Conservation (phyloP, 1,284 basidiomycete species). For the Termitomyces sp. region DNA sequence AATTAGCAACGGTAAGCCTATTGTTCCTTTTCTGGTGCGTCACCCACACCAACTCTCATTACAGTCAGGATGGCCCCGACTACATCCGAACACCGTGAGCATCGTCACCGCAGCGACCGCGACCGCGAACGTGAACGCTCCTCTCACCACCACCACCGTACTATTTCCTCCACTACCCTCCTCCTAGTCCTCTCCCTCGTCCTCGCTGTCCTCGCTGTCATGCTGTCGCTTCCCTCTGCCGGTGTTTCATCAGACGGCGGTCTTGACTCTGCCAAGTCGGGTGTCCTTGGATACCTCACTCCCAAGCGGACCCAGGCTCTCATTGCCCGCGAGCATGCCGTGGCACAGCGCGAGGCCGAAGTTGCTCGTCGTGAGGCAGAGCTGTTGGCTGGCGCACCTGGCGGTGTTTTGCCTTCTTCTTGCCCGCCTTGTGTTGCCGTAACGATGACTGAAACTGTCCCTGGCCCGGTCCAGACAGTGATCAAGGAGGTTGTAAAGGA, state of each 20-base stretch:
- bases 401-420: conserved; percentile 59
- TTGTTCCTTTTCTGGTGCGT: conserved; percentile 5
- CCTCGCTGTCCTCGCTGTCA: conserved; percentile 75
- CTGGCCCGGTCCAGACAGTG: conserved; percentile 64
- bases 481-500: conserved; percentile 82
- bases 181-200: conserved; percentile 78
- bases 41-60: conserved; percentile 15
- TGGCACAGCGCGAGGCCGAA: conserved; percentile 75
- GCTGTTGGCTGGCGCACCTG: conserved; percentile 71
- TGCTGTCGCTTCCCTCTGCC: conserved; percentile 72
- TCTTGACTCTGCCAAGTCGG: conserved; percentile 39
- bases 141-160: conserved; percentile 72
- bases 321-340: conserved; percentile 66
- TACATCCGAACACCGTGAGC: conserved; percentile 71
- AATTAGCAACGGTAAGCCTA: conserved; percentile 34
- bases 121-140: conserved; percentile 46
- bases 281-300: conserved; percentile 65
- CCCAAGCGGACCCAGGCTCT: conserved; percentile 77
- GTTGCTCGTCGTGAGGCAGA: conserved; percentile 82
- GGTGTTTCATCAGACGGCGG: conserved; percentile 21
- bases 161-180: conserved; percentile 83
- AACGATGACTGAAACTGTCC: conserved; percentile 50
- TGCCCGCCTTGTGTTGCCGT: conserved; percentile 54
- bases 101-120: conserved; percentile 56
- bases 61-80: conserved; percentile 80